Evolutionary conservation across 2,329 filamentous ascomycete species (phyloP), one percentile per base, ranked within the genome.

Genomic region (Lasiodiplodia sp.): DNA sequence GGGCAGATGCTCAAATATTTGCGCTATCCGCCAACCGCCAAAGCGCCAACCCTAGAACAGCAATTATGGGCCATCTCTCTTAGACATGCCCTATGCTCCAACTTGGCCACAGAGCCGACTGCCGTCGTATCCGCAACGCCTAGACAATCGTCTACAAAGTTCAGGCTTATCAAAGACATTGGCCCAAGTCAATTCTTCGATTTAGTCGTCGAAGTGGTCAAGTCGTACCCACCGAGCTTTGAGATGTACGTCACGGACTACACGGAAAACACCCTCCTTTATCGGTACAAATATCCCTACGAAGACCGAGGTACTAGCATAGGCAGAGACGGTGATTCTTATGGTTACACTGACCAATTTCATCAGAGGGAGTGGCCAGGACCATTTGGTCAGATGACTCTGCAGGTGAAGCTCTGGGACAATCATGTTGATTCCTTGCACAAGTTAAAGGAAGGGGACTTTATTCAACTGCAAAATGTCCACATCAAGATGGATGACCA

Each of bases 181-280:
- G 74, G 80, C 2, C 80, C 85, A 0, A 77, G 79, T 16, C 82
- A 73, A 0, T 96, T 90, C 75, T 88, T 86, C 73, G 88, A 97
- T 75, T 76, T 96, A 1, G 82, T 92, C 21, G 93, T 87, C 1
- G 87, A 94, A 75, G 87, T 97, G 2, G 86, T 94, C 57, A 89
- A 86, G 72, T 81, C 85, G 0, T 87, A 83, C 72, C 75, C 80
- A 2, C 73, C 67, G 12, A 58, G 55, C 16, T 76, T 73, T 10
- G 79, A 88, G 5, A 71, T 97, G 0, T 94, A 94, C 83, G 82
- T 97, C 21, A 91, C 92, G 0, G 94, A 97, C 78, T 97, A 94
- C 77, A 96, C 93, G 0, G 81, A 87, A 63, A 93, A 97, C 74
- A 75, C 83, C 0, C 69, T 74, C 0, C 89, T 97, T 69, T 90